A percentile compares a stretch with the other conserved stretches of the same genome.
These are phyloP conservation scores for Hyaloperonospora arabidopsidis DNA, from an alignment of 352 stramenopile species.

Conservation along the genomic window DNA sequence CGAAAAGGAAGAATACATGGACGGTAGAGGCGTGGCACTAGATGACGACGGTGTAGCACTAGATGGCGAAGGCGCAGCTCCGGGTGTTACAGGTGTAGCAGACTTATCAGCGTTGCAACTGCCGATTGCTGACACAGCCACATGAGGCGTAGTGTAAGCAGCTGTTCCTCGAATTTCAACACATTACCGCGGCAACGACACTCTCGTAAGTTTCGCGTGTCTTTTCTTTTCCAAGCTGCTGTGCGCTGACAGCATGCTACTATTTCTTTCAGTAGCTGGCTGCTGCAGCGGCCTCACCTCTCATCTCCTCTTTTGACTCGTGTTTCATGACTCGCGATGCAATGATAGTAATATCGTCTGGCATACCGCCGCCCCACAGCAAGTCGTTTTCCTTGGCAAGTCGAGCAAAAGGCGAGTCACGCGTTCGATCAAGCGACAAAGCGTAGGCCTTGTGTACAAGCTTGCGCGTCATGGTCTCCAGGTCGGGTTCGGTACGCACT, in stretches of 20 bases:
- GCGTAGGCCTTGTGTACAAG: constrained; percentile 86
- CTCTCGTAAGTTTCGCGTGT: too few relatives aligned
- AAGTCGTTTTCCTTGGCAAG: constrained; percentile 98
- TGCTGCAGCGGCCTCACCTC: too few relatives aligned
- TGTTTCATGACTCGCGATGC: constrained; percentile 51
- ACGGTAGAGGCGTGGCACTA: constrained; percentile 14
- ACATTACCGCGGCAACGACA: too few relatives aligned
- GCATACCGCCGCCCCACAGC: constrained; percentile 92
- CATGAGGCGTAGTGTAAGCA: too few relatives aligned
- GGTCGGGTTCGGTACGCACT: constrained; percentile 44
- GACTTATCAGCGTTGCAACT: too few relatives aligned
- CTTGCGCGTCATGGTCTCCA: constrained; percentile 69
- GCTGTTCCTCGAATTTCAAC: too few relatives aligned
- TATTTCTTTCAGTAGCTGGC: too few relatives aligned
- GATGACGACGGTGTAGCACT: constrained; percentile 19
- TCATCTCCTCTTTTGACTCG: constrained; percentile 9
- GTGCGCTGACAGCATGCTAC: too few relatives aligned
- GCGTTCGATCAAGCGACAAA: constrained; percentile 82
- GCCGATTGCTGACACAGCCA: too few relatives aligned
- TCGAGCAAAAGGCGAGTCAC: constrained; percentile 94
- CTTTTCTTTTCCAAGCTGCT: too few relatives aligned
- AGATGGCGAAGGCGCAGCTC: constrained; percentile 14
- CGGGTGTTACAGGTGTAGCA: too few relatives aligned
- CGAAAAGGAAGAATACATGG: constrained; percentile 1
- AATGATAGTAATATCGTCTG: constrained; percentile 85